Base-by-base conservation (phyloP, 2,329 filamentous ascomycete genomes). In the Clarireedia paspali region DNA sequence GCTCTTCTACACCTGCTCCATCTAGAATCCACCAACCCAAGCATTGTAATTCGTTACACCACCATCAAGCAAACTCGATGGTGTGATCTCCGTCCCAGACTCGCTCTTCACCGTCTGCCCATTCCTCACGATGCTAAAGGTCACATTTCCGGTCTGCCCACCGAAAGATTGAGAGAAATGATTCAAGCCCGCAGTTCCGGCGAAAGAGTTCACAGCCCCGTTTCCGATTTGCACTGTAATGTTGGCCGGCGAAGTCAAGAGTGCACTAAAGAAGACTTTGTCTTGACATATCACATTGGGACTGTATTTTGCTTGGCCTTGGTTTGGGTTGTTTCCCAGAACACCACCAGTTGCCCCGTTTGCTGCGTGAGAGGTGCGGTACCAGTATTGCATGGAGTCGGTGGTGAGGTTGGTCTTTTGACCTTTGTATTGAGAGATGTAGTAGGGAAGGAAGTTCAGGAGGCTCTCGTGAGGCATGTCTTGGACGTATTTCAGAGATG, bases 391-490 rank as follows among this genome's bases (percentile, higher is more conserved):
- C 50, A 75, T 66, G 23, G 67, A 68, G 58, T 74, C 67, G 14
- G 54, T 40, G 20, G 60, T 62, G 45, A 70, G 63, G 15, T 64
- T 58, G 36, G 68, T 63, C 17, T 59, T 53, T 14, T 68, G 70
- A 30, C 67, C 72, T 66, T 81, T 80, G 69, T 77, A 82, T 30
- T 69, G 67, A 34, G 72, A 68, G 61, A 81, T 78, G 62, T 75
- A 74, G 64, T 74, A 77, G 2, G 78, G 77, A 1, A 81, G 70
- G 24, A 77, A 63, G 23, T 68, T 66, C 26, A 75, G 73, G 73
- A 77, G 81, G 38, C 69, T 74, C 34, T 77, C 74, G 65, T 83
- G 80, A 4, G 74, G 73, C 66, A 75, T 73, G 57, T 71, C 70
- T 23, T 72, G 57, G 46, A 75, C 77, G 61, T 80, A 83, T 59